Conservation (phyloP, 2,329 filamentous ascomycete species). For the Decorospora gaudefroyi region DNA sequence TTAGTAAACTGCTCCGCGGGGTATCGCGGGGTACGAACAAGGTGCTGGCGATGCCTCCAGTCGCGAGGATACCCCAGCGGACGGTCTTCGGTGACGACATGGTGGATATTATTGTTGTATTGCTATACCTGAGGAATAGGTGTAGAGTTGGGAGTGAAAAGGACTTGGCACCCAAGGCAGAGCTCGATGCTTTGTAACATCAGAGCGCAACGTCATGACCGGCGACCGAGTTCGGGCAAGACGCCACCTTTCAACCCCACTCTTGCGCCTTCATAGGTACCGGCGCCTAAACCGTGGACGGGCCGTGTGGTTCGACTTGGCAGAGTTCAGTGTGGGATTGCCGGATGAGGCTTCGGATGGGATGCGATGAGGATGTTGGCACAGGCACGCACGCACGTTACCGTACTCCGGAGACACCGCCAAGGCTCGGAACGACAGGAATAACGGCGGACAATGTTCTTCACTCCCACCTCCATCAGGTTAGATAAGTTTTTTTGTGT, state of each 20-base stretch:
- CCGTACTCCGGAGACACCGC: no score
- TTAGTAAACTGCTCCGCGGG: conserved; percentile 15
- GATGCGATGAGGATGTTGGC: no score
- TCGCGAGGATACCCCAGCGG: conserved; percentile 55
- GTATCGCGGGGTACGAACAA: conserved; percentile 42
- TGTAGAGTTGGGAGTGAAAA: background rate
- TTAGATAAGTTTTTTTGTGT: no score
- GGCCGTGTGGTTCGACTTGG: conserved; percentile 2
- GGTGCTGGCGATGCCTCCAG: conserved; percentile 55
- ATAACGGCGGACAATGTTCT: no score
- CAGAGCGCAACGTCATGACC: conserved; percentile 23
- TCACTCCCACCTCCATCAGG: no score
- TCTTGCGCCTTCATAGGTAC: conserved; percentile 15
- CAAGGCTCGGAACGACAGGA: no score
- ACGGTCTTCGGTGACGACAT: conserved; percentile 47
- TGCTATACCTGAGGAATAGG: background rate
- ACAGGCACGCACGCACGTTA: no score
- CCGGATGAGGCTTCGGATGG: no score
- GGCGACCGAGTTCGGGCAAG: conserved; percentile 8
- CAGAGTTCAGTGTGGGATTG: background rate
- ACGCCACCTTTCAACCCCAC: conserved; percentile 21
- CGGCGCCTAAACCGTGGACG: conserved; percentile 12
- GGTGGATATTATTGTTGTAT: conserved; percentile 4
- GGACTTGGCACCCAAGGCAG: background rate
- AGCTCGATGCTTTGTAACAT: conserved; percentile 1